Base-by-base conservation (phyloP, 2,329 filamentous ascomycete genomes). In the Dichotomopilus funicola region DNA sequence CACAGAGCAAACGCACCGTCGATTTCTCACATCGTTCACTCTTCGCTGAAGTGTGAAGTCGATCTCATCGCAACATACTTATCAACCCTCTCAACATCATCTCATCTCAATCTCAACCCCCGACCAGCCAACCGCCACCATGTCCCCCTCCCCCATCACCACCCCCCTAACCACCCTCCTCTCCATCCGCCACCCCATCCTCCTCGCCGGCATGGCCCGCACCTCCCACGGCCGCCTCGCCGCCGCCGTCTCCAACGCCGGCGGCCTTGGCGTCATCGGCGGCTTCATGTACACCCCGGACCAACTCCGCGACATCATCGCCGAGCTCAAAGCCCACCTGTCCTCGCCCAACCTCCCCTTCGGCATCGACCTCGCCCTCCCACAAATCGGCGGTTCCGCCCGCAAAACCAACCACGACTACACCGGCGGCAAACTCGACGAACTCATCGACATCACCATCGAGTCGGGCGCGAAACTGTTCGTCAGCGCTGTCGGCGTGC, bases 361-460 rank as follows among this genome's bases (percentile, higher is more conserved):
- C 69, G 92, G 91, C 63, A 83, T 96, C 36, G 92, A 97, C 70
- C 84, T 97, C 1, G 91, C 91, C 0, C 81, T 97, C 10, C 91
- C 92, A 1, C 91, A 96, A 73, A 78, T 96, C 54, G 92, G 92
- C 55, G 90, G 87, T 42, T 78, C 74, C 37, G 92, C 92, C 6
- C 83, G 92, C 61, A 88, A 88, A 71, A 96, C 92, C 3, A 97
- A 96, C 73, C 89, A 96, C 73, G 92, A 96, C 72, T 97, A 97
- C 76, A 96, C 92, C 0, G 80, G 87, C 62, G 92, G 92, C 43
- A 87, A 90, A 70, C 81, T 96, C 12, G 88, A 95, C 68, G 87
- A 95, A 70, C 78, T 96, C 37, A 87, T 96, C 62, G 87, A 90
- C 64, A 89, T 96, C 44, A 89, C 87, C 3, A 89, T 96, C 63